Percentiles rank a stretch among this genome's conserved stretches.
Evolutionary conservation across 352 stramenopile species (phyloP).

Genomic region (Globisporangium cylindrosporum): DNA sequence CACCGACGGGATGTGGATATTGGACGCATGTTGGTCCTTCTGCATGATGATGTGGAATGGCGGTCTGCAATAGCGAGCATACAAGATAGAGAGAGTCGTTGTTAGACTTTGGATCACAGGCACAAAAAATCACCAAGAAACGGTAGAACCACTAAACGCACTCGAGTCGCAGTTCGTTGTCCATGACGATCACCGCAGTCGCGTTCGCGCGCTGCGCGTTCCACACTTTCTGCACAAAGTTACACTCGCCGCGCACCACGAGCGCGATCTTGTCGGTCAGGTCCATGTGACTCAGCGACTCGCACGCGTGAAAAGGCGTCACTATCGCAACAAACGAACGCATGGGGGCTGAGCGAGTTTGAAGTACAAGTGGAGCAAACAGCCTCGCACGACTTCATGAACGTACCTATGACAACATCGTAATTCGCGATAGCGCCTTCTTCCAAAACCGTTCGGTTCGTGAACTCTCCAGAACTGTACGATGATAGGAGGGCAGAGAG

Average conservation of each 20-base stretch:
- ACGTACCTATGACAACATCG: constrained; percentile 43
- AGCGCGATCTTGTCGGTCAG: constrained; percentile 67
- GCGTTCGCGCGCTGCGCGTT: constrained; percentile 63
- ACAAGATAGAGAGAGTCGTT: constrained; percentile 1
- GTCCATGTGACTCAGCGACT: constrained; percentile 39
- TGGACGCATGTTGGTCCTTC: constrained; percentile 68
- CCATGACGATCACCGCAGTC: constrained; percentile 71
- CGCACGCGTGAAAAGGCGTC: constrained; percentile 59
- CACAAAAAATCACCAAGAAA: background rate
- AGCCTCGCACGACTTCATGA: background rate
- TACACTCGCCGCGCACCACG: constrained; percentile 70
- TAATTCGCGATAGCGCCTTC: constrained; percentile 26
- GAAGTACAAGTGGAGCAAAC: background rate
- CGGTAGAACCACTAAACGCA: constrained; percentile 22
- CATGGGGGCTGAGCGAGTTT: background rate
- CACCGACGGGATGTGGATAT: constrained; percentile 60
- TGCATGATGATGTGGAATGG: constrained; percentile 86
- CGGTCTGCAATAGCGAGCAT: constrained; percentile 25
- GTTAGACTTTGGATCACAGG: background rate
- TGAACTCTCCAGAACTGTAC: constrained; percentile 68
- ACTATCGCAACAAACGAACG: constrained; percentile 18
- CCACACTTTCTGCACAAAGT: constrained; percentile 51
- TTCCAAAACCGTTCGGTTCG: constrained; percentile 48
- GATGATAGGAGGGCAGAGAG: too few species aligned
- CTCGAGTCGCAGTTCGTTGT: constrained; percentile 54